Base-by-base conservation (phyloP, 352 stramenopile genomes). In the Pythium pyrilobum region DNA sequence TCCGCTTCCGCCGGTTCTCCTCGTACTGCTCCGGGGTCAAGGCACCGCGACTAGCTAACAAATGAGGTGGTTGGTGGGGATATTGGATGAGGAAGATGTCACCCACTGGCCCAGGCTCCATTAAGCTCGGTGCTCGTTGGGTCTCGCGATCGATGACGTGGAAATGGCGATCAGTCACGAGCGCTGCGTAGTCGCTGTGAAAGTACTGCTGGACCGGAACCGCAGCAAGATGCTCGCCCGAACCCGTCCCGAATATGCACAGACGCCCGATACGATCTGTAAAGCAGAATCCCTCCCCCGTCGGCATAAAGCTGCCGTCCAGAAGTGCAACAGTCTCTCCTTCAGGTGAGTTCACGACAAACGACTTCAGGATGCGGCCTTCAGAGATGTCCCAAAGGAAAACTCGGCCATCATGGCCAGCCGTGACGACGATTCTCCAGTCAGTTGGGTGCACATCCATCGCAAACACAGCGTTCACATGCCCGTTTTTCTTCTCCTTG, bases 121-220 rank as follows among this genome's bases (percentile, higher is more conserved):
- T 92, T 55, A 96, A 58, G 44, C 92, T 95, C 18, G 89, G 82
- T 23, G 91, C 66, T 11, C 89, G 62, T 56, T 96, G 78, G 13
- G 87, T 96, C 47, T 90, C 85, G 7, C 83, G 76, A 59, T 98
- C 92, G 2, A 87, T 67, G 5, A 96, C 89, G 40, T 96, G 92
- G 34, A 95, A 89, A 50, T 93, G 62, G 5, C 75, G 66, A 69
- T 98, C 92, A 5, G 84, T 89, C 15, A 96, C 53, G 23, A 97
- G 69, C 56, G 88, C 83, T 7, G 78, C 77, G 49, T 97, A 97
- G 62, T 98, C 92, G 24, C 77, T 92, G 5, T 81, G 66, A 51
- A 97, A 97, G 51, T 91, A 91, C 58, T 92, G 81, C 53, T 90
- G 73, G 23, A 67, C 55, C 7, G 70, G 76, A n/a, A 39, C 55